phyloP scores from a whole-genome alignment of 208 protist genomes.

The Zelonia costaricensis region DNA sequence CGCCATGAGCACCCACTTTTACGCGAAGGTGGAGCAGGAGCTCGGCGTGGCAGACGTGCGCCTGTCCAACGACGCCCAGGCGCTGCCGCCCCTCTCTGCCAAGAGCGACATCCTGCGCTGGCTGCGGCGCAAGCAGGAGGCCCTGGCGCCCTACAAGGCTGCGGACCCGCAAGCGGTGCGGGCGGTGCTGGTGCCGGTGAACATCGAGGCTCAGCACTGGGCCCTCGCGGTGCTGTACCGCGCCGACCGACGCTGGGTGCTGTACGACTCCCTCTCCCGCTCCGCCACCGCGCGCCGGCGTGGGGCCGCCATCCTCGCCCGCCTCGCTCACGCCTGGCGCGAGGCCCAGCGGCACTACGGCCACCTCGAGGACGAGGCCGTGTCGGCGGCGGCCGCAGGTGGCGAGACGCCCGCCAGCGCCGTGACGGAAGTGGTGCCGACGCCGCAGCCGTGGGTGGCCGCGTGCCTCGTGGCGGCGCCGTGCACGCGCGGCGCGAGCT shows the following conservation, averaged over 20 bases:
- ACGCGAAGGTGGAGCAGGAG: constrained; percentile 67
- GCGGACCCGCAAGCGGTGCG: constrained; percentile 27
- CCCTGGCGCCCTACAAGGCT: constrained; percentile 43
- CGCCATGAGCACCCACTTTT: constrained; percentile 81
- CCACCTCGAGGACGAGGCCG: background rate
- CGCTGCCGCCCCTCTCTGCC: constrained; percentile 27
- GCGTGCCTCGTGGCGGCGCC: background rate
- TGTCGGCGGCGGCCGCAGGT: background rate
- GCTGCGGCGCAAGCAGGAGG: constrained; percentile 63
- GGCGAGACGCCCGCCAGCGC: background rate
- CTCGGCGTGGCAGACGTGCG: background rate
- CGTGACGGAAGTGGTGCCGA: background rate
- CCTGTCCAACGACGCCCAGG: background rate
- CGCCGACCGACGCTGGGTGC: constrained; percentile 33
- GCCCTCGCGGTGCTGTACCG: constrained; percentile 67
- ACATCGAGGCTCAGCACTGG: constrained; percentile 76
- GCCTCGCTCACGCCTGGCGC: constrained; percentile 41
- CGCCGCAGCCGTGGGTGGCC: constrained; percentile 3
- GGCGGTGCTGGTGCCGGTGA: constrained; percentile 72
- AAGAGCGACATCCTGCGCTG: constrained; percentile 65
- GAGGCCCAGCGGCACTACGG: constrained; percentile 40
- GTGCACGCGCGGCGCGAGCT: background rate
- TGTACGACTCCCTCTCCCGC: constrained; percentile 74
- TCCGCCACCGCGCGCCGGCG: constrained; percentile 21
- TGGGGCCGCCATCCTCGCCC: constrained; percentile 24